Evolutionary conservation across 2,329 filamentous ascomycete species (phyloP), one percentile per base, ranked within the genome.

Genomic region (Zasmidium cellare): DNA sequence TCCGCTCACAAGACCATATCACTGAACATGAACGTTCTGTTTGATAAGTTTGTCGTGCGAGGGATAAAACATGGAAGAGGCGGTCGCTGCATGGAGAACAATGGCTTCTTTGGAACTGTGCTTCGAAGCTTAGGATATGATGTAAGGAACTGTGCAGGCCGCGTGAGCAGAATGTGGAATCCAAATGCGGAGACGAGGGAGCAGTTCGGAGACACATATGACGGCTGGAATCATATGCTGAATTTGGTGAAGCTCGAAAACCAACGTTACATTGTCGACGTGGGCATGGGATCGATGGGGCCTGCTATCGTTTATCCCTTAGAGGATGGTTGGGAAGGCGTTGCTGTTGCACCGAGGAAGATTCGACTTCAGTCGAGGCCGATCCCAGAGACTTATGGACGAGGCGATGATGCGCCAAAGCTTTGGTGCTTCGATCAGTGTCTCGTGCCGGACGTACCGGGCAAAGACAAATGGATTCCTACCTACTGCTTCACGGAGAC

Each of bases 401-500:
- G 47, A 22, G 50, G 53, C 6, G 58, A 62, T 14, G 57, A 67
- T 45, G 57, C 64, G 25, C 75, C 76, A 56, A 72, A 77, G 20
- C 63, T 79, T 3, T 80, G 78, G 77, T 74, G 78, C 9, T 79
- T 75, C 53, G 74, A 79, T 50, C 48, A 63, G 28, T 69, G 67
- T 53, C 60, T 58, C 7, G 45, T 62, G 2, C 66, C 67, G 9
- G 63, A 68, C 70, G 57, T 67, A 67, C 63, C 71, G 18, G 67
- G 55, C 56, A 53, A 72, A 0, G 62, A 71, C 70, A 58, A 69
- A n/a, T 92, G 87, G 84, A 76, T 80, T 20, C 76, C 82, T 1
- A 82, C 79, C 49, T 90, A 90, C 70, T 83, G 80, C 60, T 92
- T 91, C 70, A 80, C 81, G 1, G 84, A 88, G 59, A 76, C 81